Evolutionary conservation across 2,329 filamentous ascomycete species (phyloP).

Genomic region (Hypoxylon sp.): DNA sequence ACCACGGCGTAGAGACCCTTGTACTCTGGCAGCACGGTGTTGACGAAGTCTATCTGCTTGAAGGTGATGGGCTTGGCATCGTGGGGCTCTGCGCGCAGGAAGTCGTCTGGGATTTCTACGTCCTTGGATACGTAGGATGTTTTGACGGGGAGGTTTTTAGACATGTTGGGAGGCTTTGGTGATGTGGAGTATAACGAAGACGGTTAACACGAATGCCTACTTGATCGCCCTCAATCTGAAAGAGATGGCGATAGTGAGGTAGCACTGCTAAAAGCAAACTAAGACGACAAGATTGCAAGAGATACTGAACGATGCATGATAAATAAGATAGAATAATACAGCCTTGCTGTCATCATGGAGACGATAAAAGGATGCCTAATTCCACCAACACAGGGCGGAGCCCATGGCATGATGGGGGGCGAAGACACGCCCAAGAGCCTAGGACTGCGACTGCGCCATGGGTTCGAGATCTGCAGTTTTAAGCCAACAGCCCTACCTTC

Average conservation of each 20-base stretch:
- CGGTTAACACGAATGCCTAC: background rate
- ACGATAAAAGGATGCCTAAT: constrained; percentile 23
- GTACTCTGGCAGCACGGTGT: constrained; percentile 67
- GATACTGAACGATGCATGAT: background rate
- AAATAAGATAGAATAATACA: background rate
- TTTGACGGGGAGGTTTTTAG: constrained; percentile 46
- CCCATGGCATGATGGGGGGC: constrained; percentile 1
- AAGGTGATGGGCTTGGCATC: constrained; percentile 62
- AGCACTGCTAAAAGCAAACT: background rate
- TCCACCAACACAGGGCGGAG: constrained; percentile 4
- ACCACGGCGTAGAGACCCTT: constrained; percentile 70
- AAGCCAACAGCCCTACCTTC: background rate
- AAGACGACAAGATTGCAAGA: background rate
- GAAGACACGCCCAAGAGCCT: background rate
- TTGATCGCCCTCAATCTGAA: background rate
- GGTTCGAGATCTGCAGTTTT: constrained; percentile 2
- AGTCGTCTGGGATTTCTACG: constrained; percentile 61
- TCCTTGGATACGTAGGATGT: constrained; percentile 56
- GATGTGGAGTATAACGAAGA: background rate
- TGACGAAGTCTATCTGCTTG: constrained; percentile 67
- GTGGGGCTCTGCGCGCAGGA: constrained; percentile 62
- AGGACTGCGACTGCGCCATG: background rate
- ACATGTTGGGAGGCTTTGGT: constrained; percentile 12
- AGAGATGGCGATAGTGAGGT: background rate
- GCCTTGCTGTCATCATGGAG: background rate